Conservation (phyloP, 495 filamentous ascomycete genomes). For the Talaromyces proteolyticus region DNA sequence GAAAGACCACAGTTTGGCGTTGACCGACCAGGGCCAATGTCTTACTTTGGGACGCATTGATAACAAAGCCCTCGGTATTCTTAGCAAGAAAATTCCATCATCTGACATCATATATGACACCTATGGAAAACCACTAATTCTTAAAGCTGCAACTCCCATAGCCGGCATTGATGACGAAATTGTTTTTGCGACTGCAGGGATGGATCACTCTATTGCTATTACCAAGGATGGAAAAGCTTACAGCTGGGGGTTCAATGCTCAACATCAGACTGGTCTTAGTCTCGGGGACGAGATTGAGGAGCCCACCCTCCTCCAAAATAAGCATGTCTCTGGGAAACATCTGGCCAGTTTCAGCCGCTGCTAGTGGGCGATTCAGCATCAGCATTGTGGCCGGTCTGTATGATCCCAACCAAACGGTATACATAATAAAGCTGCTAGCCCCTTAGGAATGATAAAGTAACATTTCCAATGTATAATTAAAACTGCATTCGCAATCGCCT, state of each 20-base stretch:
- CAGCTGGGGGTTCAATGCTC: conserved; percentile 63
- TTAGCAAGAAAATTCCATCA: not conserved
- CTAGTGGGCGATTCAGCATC: conserved; percentile 63
- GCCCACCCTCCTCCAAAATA: conserved; percentile 58
- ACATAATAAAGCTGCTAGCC: too few relatives aligned
- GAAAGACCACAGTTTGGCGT: conserved; percentile 51
- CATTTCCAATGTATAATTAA: too few relatives aligned
- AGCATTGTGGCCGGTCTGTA: too few relatives aligned
- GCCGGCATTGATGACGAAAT: not conserved
- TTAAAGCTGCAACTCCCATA: not conserved
- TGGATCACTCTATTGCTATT: conserved; percentile 57
- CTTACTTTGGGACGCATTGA: conserved; percentile 50
- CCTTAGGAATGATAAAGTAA: too few relatives aligned
- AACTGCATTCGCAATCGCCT: too few relatives aligned
- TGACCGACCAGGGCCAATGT: conserved; percentile 46
- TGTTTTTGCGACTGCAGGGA: conserved; percentile 35
- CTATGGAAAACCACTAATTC: not conserved
- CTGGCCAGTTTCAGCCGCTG: conserved; percentile 52
- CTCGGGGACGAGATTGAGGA: conserved; percentile 36
- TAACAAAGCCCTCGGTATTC: not conserved
- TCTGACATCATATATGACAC: not conserved
- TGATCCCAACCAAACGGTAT: too few relatives aligned
- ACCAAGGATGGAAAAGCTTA: conserved; percentile 54
- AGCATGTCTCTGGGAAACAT: conserved; percentile 50
- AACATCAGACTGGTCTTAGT: conserved; percentile 63